Conservation (phyloP, 495 filamentous ascomycete genomes). For the Penicillium macrosclerotiorum region DNA sequence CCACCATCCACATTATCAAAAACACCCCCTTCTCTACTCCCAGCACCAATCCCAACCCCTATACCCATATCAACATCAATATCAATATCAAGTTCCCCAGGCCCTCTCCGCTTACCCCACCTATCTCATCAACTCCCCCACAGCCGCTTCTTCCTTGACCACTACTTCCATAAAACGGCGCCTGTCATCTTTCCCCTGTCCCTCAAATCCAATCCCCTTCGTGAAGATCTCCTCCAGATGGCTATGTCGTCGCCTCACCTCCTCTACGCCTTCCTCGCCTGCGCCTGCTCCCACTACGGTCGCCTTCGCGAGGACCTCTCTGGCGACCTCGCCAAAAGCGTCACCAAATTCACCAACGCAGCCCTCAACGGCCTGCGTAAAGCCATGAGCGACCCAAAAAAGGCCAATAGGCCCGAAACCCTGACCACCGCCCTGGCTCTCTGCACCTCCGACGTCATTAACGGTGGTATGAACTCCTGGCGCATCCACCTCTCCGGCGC, state of each 20-base stretch:
- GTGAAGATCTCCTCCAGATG: constrained; percentile 3
- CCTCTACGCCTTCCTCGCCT: constrained; percentile 6
- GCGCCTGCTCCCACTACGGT: constrained; percentile 5
- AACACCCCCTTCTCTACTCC: not conserved
- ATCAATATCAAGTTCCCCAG: constrained; percentile 1
- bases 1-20: too few species aligned
- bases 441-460: constrained; percentile 10
- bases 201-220: constrained; percentile 1
- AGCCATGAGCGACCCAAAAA: constrained; percentile 6
- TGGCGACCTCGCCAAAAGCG: not conserved
- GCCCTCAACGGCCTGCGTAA: constrained; percentile 1
- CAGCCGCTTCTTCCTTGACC: constrained; percentile 7
- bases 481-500: constrained; percentile 6
- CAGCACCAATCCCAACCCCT: too few species aligned
- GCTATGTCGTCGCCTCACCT: constrained; percentile 6
- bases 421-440: constrained; percentile 7
- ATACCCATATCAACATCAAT: too few species aligned
- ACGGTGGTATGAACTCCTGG: constrained; percentile 7
- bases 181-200: constrained; percentile 10
- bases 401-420: constrained; percentile 3
- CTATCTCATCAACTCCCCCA: constrained; percentile 3
- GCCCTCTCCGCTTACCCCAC: not conserved
- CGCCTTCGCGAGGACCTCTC: constrained; percentile 1
- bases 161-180: constrained; percentile 6
- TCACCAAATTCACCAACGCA: constrained; percentile 7